Evolutionary conservation across 768 basidiomycete species (phyloP).

Genomic region (Macrolepiota fuliginosa): DNA sequence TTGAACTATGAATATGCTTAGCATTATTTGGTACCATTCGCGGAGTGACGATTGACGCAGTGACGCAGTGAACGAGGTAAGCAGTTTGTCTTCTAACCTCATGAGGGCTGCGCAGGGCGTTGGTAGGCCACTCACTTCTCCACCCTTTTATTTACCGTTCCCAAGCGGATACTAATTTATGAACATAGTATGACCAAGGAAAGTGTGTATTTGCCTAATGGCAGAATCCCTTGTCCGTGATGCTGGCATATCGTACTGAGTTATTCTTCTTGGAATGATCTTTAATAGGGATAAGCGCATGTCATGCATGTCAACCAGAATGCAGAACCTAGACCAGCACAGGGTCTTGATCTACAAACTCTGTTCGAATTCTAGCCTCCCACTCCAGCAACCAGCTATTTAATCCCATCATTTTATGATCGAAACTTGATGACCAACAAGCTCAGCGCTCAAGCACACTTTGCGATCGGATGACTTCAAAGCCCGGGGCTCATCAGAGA

Average conservation of each 20-base stretch:
- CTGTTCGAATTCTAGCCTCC: background rate
- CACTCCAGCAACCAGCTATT: background rate
- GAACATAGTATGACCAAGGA: no score
- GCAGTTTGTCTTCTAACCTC: background rate
- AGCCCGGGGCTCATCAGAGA: background rate
- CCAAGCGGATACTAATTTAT: background rate
- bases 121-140: background rate
- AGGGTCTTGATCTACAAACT: background rate
- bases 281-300: background rate
- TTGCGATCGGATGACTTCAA: background rate
- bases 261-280: background rate
- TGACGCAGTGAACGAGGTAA: no score
- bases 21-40: no score
- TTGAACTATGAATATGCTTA: no score
- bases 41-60: no score
- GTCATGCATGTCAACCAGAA: background rate
- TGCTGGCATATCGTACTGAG: background rate
- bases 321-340: background rate
- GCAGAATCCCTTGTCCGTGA: background rate
- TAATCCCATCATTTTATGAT: constrained; percentile 3
- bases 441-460: background rate
- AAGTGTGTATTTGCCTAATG: no score
- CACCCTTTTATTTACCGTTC: background rate
- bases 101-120: background rate
- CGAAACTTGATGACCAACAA: background rate